Base-by-base conservation (phyloP, 176 grass and related monocot species). In the Musa schizocarpa region DNA sequence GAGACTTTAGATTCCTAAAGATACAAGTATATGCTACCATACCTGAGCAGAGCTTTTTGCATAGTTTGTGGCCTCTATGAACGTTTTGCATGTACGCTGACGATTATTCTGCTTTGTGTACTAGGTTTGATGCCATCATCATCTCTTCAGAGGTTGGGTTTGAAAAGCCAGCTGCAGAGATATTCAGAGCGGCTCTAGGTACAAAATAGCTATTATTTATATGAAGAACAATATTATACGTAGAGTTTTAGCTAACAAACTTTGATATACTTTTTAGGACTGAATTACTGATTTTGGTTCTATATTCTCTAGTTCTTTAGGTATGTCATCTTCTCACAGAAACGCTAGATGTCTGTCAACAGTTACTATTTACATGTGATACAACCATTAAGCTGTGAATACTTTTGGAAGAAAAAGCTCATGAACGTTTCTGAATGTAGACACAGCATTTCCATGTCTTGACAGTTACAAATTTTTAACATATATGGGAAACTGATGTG, bases 91-190 rank as follows among this genome's bases (percentile, higher is more conserved):
- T 71, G 22, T 21, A 52, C 54, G 1, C 2, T 5, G 58, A 48
- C 54, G 27, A 76, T 81, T 69, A 48, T 19, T 71, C 24, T 82
- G 26, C 69, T n/a, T 53, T 85, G 57, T 91, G 50, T 86, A 9
- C 71, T 82, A 98, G 95, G 85, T 98, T 98, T 86, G 90, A 93
- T 82, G 95, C 95, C 72, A 93, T 85, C 73, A 82, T 89, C n/a
- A 87, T 98, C 55, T 98, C 95, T 25, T 93, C 95, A 16, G 90
- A 98, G 65, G 86, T 89, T 43, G 90, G 95, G 59, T 89, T 82
- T n/a, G 95, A 98, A 84, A 98, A 98, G 72, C 95, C 90, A 73
- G 80, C 82, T 81, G 85, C 88, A 50, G 95, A 98, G 72, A 98
- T 98, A 49, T 98, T 98, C 86, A 88, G 79, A 73, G 83, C 69